Base-by-base conservation (phyloP, 148 eudicot genomes). In the Selenicereus undatus region DNA sequence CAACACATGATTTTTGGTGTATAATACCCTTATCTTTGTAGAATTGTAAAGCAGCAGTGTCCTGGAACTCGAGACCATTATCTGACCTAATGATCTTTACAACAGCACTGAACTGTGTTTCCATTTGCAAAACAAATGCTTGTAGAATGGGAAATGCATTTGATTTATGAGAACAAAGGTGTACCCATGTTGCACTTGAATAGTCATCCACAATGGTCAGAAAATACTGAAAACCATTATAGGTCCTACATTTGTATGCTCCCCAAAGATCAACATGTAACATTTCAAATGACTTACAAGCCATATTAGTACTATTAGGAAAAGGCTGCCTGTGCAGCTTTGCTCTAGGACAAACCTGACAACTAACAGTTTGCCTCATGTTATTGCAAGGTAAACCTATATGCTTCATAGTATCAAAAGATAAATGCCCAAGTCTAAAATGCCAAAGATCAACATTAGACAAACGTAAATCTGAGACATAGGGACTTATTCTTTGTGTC, bases 151-250 rank as follows among this genome's bases (percentile, higher is more conserved):
- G 17, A 11, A 27, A 22, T 3, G 36, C 71, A 68, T 68, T 68
- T 0, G 16, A 11, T 13, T 68, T 68, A 27, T n/a, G 71, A 68
- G 71, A 7, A 7, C 27, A 8, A 22, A 68, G 24, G 4, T 68
- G 36, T 8, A 27, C 12, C 71, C 71, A 68, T 1, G 69, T 68
- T 22, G 71, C 12, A 0, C 36, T 8, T 1, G 71, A 11, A 68
- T 29, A 76, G 4, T 76, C 78, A 76, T 76, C 69, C 0, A 76
- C 78, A 17, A 76, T 56, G 2, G 42, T 51, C 7, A 75, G 18
- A 11, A 75, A 75, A 18, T 26, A 17, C 2, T 27, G 27, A 27
- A 16, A 29, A 5, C 21, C 36, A 52, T 52, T 14, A 29, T 51
- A 32, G 9, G 78, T 75, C 6, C 4, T 1, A 1, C 12, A 11